Base-by-base conservation (phyloP, 2,329 filamentous ascomycete genomes). In the Tolypocladium sp. region DNA sequence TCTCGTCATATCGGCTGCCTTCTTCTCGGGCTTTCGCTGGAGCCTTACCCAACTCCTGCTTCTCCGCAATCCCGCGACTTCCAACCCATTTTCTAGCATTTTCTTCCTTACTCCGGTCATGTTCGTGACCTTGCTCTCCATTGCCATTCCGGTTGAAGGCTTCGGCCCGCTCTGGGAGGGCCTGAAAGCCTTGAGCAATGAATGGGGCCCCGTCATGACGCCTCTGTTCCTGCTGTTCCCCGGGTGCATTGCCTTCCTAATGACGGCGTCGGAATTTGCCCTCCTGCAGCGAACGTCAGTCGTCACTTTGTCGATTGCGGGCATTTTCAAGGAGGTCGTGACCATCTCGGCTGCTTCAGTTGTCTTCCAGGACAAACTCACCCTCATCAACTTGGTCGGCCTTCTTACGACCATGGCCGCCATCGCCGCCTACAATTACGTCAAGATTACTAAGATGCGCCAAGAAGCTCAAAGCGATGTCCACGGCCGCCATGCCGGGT, bases 281-380 rank as follows among this genome's bases (percentile, higher is more conserved):
- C 83, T 99, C 62, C 83, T 99, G 65, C 89, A 97, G 77, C 90
- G 94, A 55, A 97, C 93, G 0, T 95, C 90, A 1, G 94, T 99
- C 57, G 94, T 99, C 57, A 97, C 94, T 0, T 82, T 99, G 53
- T 95, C 90, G 57, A 97, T 99, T 66, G 96, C 92, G 63, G 94
- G 94, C 62, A 97, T 99, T 62, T 97, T 99, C 81, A 99, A 99
- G 73, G 94, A 99, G 76, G 94, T 97, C 46, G 87, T 99, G 58
- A 99, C 94, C 17, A 97, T 99, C 68, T 88, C 85, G 46, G 92
- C 91, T 1, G 93, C 93, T 0, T 89, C 91, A 10, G 73, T 95
- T 35, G 86, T 96, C 4, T 99, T 97, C 77, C 84, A 94, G 67
- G 94, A 99, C 71, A 84, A 83, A 55, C 83, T 99, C 53, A 97